A percentile compares a stretch with the other conserved stretches of the same genome.
phyloP scores from a whole-genome alignment of 257 asterid genomes.

The Fraxinus excelsior region DNA sequence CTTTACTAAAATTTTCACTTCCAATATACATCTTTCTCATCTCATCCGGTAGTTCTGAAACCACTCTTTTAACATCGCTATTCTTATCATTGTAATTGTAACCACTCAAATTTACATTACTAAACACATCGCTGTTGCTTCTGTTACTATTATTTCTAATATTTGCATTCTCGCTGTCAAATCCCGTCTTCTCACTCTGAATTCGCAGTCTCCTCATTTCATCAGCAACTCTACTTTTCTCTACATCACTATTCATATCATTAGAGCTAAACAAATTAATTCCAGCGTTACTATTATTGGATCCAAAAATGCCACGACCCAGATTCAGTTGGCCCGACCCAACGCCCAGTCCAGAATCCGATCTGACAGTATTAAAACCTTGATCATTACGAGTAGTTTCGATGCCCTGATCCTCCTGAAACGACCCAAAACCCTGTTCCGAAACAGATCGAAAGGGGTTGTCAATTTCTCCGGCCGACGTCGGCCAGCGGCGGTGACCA shows the following conservation, averaged over 20 bases:
- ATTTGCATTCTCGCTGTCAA: constrained; percentile 27
- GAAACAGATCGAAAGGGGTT: constrained; percentile 45
- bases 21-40: constrained; percentile 57
- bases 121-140: constrained; percentile 5
- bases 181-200: constrained; percentile 33
- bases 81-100: background rate
- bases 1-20: constrained; percentile 33
- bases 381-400: constrained; percentile 36
- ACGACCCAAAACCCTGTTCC: constrained; percentile 27
- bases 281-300: constrained; percentile 22
- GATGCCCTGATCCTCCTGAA: constrained; percentile 28
- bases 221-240: constrained; percentile 46
- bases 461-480: constrained; percentile 17
- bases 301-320: constrained; percentile 45
- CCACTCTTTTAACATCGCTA: constrained; percentile 35
- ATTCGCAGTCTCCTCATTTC: constrained; percentile 52
- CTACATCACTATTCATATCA: constrained; percentile 32
- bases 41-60: constrained; percentile 59
- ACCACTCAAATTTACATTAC: constrained; percentile 32
- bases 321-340: constrained; percentile 24
- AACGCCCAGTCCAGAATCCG: constrained; percentile 23
- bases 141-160: background rate
- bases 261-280: constrained; percentile 15
- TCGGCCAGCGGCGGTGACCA: constrained; percentile 40
- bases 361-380: constrained; percentile 24